Evolutionary conservation across 139 green algal species (phyloP), one percentile per base, ranked within the genome.

Genomic region (Chlorella sorokiniana): DNA sequence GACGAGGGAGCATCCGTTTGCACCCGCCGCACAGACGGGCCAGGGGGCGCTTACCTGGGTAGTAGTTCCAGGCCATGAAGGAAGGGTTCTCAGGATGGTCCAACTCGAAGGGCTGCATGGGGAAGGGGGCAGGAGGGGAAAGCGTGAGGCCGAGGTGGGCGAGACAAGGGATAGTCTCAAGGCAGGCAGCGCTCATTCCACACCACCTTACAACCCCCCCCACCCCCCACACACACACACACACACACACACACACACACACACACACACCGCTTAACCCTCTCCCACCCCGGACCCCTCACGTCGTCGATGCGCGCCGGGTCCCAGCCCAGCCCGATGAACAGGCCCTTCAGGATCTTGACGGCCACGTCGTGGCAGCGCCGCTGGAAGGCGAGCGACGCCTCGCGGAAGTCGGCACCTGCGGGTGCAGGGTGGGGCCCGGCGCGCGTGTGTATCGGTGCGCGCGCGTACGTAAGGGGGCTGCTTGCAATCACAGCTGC

Each of bases 71-170:
- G 31, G 63, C 77, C 77, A 82, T 71, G 63, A 82, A 82, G 64
- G 63, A 76, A 33, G 81, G 81, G 65, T 86, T 86, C 51, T 86
- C 81, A 16, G 71, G 51, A 16, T 37, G 59, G n/a, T 76, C 51
- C 20, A 86, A 45, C 31, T 86, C 74, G 79, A 86, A 86, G 0
- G 81, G 71, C 74, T 85, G 62, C 71, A 71, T 0, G 20, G 4
- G 63, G 35, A 9, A 35, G 0, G 33, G 29, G n/a, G 4, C 10
- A 31, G 2, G 2, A 6, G 1, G 5, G n/a, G 35, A 35, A 11
- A 35, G n/a, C 16, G 35, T n/a, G 27, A 23, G 5, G 22, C 3
- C 22, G 52, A 20, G 25, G 5, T 61, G 52, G 52, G 52, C 52
- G 52, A 61, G 52, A 23, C 52, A 23, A 23, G 22, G 35, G 18